Conservation (phyloP, 768 basidiomycete genomes). For the Tulasnella sp. region DNA sequence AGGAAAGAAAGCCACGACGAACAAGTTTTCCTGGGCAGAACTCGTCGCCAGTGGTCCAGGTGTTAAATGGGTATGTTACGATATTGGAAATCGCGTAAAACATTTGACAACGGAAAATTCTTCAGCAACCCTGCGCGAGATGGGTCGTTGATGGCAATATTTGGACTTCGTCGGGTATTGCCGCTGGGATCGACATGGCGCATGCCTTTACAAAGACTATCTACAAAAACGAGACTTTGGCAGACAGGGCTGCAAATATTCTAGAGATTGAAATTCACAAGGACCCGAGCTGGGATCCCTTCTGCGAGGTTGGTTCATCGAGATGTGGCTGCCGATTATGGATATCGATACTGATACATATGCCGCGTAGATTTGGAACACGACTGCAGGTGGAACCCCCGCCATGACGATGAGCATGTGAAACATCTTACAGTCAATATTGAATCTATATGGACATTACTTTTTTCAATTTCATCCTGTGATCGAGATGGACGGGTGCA, state of each 20-base stretch:
- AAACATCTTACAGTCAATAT: not conserved
- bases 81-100: constrained; percentile 16
- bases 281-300: constrained; percentile 4
- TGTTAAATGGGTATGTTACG: constrained; percentile 42
- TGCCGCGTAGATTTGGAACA: not conserved
- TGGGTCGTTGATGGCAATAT: constrained; percentile 45
- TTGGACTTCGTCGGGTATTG: constrained; percentile 40
- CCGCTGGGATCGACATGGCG: constrained; percentile 37
- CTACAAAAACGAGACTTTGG: not conserved
- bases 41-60: constrained; percentile 34
- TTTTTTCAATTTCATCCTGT: too few species aligned
- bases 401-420: not conserved
- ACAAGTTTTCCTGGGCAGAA: constrained; percentile 39
- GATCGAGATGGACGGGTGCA: too few species aligned
- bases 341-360: not conserved
- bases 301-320: not conserved
- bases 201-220: not conserved
- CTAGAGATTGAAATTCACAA: not conserved
- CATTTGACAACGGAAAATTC: not conserved
- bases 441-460: too few species aligned
- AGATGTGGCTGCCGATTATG: not conserved
- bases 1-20: constrained; percentile 45
- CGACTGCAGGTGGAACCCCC: not conserved
- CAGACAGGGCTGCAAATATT: constrained; percentile 1
- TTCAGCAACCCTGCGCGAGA: constrained; percentile 27